phyloP scores from a whole-genome alignment of 805 yeast genomes.

The Yamadazyma philogaea region DNA sequence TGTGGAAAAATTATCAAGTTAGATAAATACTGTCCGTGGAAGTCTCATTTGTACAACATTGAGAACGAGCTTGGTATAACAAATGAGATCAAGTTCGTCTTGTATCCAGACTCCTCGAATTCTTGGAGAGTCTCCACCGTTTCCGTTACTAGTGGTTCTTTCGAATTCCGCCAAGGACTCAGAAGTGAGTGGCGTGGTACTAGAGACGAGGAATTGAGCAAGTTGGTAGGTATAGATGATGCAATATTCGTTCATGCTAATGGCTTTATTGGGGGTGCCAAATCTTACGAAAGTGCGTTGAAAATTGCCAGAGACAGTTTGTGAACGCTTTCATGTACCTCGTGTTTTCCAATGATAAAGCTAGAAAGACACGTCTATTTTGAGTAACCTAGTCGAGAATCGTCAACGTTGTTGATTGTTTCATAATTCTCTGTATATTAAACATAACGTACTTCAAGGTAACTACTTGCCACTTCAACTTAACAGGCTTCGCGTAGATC shows the following conservation, averaged over 20 bases:
- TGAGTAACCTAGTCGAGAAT: too few relatives aligned
- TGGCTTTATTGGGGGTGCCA: slow-evolving; percentile 95
- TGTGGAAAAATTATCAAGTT: slow-evolving; percentile 75
- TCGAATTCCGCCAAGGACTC: slow-evolving; percentile 79
- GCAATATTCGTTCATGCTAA: slow-evolving; percentile 94
- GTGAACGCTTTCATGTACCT: not conserved
- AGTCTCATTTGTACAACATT: slow-evolving; percentile 77
- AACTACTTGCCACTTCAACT: too few relatives aligned
- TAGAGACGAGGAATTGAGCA: slow-evolving; percentile 78
- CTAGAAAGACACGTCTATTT: not conserved
- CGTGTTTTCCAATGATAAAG: not conserved
- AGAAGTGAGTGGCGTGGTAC: slow-evolving; percentile 96
- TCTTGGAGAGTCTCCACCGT: slow-evolving; percentile 91
- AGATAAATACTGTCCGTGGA: slow-evolving; percentile 88
- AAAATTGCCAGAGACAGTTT: slow-evolving; percentile 53
- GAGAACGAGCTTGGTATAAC: slow-evolving; percentile 62
- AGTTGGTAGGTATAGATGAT: slow-evolving; percentile 75
- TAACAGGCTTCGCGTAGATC: too few relatives aligned
- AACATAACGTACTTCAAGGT: too few relatives aligned
- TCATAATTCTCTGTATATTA: too few relatives aligned
- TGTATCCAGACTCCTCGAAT: slow-evolving; percentile 70
- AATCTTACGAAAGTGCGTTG: slow-evolving; percentile 73
- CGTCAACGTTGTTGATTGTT: too few relatives aligned
- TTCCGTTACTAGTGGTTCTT: slow-evolving; percentile 72
- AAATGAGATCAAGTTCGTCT: slow-evolving; percentile 60